These are phyloP conservation scores for Ceratocystis huliohia DNA, from an alignment of 2,329 filamentous ascomycete species.

Conservation along the genomic window DNA sequence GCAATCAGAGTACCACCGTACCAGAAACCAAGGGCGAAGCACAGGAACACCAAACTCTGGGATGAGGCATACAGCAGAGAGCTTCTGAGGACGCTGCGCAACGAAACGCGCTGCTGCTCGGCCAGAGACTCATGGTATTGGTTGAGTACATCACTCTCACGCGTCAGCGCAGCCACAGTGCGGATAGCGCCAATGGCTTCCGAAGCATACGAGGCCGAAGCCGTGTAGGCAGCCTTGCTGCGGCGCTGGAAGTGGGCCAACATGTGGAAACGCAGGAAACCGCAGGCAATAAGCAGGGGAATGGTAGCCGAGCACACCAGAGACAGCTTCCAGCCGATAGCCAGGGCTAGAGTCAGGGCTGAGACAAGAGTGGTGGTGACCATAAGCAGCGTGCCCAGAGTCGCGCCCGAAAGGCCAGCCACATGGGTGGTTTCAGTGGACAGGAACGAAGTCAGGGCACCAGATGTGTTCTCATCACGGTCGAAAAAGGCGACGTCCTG, in stretches of 20 bases:
- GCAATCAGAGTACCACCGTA: constrained; percentile 71
- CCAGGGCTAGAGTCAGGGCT: constrained; percentile 56
- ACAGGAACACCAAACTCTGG: constrained; percentile 72
- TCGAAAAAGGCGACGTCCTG: constrained; percentile 94
- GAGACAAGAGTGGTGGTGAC: constrained; percentile 67
- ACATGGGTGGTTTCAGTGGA: constrained; percentile 83
- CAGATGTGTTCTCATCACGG: constrained; percentile 73
- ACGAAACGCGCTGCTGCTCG: constrained; percentile 51
- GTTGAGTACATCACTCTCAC: constrained; percentile 66
- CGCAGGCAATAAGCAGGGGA: constrained; percentile 63
- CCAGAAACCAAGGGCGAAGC: constrained; percentile 83
- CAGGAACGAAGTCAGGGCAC: constrained; percentile 76
- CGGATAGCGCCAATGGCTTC: constrained; percentile 90
- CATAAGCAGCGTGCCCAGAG: constrained; percentile 73
- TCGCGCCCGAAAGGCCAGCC: constrained; percentile 75
- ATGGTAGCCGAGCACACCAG: constrained; percentile 70
- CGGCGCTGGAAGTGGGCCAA: constrained; percentile 66
- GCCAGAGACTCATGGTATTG: constrained; percentile 58
- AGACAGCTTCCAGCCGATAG: constrained; percentile 76
- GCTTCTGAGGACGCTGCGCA: constrained; percentile 63
- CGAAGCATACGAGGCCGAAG: constrained; percentile 75
- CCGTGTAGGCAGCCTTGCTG: constrained; percentile 66
- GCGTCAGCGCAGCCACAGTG: constrained; percentile 80
- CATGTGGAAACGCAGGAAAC: constrained; percentile 81
- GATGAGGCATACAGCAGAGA: constrained; percentile 70